phyloP scores from a whole-genome alignment of 352 stramenopile species.

The Thalassiosira hispida region DNA sequence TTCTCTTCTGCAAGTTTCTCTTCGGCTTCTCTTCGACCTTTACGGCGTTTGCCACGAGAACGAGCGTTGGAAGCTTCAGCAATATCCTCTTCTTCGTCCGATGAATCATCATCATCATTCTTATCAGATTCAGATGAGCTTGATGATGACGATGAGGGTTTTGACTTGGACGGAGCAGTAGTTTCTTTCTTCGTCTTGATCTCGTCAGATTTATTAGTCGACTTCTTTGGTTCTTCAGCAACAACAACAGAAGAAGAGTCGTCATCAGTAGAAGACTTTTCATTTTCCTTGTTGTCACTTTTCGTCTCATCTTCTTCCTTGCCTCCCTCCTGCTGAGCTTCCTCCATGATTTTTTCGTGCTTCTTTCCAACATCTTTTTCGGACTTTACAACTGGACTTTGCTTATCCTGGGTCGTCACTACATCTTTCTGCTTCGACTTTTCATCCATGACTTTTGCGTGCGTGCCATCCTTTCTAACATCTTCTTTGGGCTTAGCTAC shows the following conservation, averaged over 20 bases:
- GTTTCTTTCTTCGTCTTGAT: constrained; percentile 1
- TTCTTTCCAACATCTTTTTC: constrained; percentile 17
- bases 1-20: constrained; percentile 25
- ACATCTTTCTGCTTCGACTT: constrained; percentile 15
- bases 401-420: background rate
- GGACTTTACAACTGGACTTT: background rate
- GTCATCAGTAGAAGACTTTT: constrained; percentile 9
- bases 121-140: constrained; percentile 22
- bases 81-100: constrained; percentile 31
- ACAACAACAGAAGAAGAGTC: background rate
- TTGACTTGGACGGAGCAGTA: background rate
- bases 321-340: constrained; percentile 3
- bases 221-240: background rate
- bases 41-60: constrained; percentile 52
- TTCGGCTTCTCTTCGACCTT: constrained; percentile 40
- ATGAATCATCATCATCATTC: constrained; percentile 22
- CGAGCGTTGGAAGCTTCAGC: constrained; percentile 30
- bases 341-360: constrained; percentile 16
- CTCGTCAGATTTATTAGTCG: constrained; percentile 17
- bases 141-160: constrained; percentile 12
- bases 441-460: constrained; percentile 16
- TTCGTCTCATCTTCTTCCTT: constrained; percentile 19
- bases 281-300: background rate
- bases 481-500: constrained; percentile 2
- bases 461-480: constrained; percentile 10